Evolutionary conservation across 2,329 filamentous ascomycete genomes (phyloP), one percentile per base, ranked within the genome.

Genomic region (Monosporascus sp.): DNA sequence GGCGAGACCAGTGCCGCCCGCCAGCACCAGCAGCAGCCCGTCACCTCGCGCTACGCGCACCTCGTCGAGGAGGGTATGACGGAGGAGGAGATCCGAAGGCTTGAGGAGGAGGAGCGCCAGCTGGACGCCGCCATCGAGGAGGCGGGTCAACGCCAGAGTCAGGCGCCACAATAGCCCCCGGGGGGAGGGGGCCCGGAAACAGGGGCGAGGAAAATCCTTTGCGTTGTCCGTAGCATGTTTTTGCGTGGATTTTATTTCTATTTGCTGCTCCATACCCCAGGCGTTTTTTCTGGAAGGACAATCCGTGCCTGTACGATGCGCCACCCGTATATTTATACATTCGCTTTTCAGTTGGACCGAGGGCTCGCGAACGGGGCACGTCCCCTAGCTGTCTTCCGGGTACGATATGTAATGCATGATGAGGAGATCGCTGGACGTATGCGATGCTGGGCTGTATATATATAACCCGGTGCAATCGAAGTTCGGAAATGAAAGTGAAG

Each of bases 11-110:
- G 66, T 66, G 22, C 66, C 65, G 2, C 65, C 65, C 53, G 69
- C 65, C 50, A 56, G 51, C 46, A 62, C 31, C 31, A 35, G 43
- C 50, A 64, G 45, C 61, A 63, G 58, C 62, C 63, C 27, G 65
- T 71, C 46, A 61, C 69, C 7, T 61, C 67, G 20, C 69, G 68
- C 27, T 77, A 80, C 46, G 74, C 76, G 19, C 79, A 81, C 55
- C 66, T 84, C 37, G 76, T 82, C 5, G 80, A 84, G 61, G 80
- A 82, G n/a, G 78, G 79, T 49, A 84, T 84, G 80, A 82, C 80
- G 48, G 70, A 72, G 8, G 80, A 78, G 0, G 79, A 84, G 63
- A 79, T 84, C 48, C 70, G 74, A 50, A 65, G 77, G 57, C 58
- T 84, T 43, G 80, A 82, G 60, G 80, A 82, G 56, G 81, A 84